Evolutionary conservation across 129 eudicot genomes (phyloP).

Genomic region (Flaveria ramosissima): DNA sequence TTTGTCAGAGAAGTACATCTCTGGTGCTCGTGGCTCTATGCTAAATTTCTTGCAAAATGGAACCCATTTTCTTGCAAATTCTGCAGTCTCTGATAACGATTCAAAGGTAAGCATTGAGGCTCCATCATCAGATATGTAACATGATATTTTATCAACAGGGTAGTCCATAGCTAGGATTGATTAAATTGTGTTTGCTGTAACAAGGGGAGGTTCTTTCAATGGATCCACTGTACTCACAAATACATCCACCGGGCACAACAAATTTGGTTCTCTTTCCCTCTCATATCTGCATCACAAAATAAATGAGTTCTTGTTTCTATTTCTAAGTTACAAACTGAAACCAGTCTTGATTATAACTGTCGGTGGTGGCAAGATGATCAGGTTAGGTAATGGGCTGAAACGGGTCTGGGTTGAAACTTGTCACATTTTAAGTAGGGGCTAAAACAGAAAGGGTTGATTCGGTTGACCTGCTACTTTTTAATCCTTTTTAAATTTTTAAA

Average conservation of each 20-base stretch:
- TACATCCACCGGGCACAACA: constrained; percentile 85
- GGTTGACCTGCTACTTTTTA: no score
- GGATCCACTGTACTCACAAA: constrained; percentile 98
- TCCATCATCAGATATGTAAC: constrained; percentile 98
- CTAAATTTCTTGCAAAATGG: constrained; percentile 86
- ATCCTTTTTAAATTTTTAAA: no score
- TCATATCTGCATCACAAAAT: constrained; percentile 70
- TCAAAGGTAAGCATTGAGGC: constrained; percentile 97
- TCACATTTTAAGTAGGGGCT: no score
- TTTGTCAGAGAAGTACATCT: constrained; percentile 85
- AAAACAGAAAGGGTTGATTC: no score
- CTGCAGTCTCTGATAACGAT: constrained; percentile 93
- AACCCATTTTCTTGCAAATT: constrained; percentile 93
- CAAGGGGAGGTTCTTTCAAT: constrained; percentile 96
- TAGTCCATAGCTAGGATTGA: constrained; percentile 95
- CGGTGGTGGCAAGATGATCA: no score
- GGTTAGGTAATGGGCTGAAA: no score
- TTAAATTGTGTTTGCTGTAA: constrained; percentile 81
- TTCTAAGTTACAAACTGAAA: not conserved
- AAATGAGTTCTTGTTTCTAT: not conserved
- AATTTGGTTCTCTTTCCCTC: constrained; percentile 93
- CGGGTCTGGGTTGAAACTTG: no score
- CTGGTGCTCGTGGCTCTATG: constrained; percentile 97
- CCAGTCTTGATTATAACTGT: no score
- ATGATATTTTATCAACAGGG: constrained; percentile 93